phyloP scores from a whole-genome alignment of 2,329 filamentous ascomycete species.

The Metarhizium anisopliae region DNA sequence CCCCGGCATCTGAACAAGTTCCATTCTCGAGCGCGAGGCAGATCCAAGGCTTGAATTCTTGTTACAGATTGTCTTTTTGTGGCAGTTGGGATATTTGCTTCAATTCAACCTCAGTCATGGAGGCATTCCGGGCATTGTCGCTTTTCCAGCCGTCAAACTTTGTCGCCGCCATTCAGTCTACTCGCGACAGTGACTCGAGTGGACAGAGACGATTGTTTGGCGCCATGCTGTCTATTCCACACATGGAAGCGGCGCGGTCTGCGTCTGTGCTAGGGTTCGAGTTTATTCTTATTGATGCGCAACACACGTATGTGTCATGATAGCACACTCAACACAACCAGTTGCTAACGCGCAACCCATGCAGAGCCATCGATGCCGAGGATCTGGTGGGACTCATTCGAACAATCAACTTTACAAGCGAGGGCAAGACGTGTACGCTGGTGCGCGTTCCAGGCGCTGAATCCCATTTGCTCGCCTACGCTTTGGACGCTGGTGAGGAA shows the following conservation, averaged over 20 bases:
- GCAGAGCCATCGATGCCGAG: constrained; percentile 5
- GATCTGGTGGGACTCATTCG: constrained; percentile 6
- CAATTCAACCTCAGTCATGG: not conserved
- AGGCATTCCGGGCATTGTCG: constrained; percentile 1
- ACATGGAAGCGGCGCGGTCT: too few species aligned
- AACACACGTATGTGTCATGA: too few species aligned
- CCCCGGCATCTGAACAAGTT: too few species aligned
- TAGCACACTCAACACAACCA: too few species aligned
- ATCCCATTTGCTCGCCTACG: constrained; percentile 5
- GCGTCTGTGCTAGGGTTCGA: too few species aligned
- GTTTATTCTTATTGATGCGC: too few species aligned
- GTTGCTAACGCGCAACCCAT: not conserved
- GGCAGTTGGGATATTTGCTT: too few species aligned
- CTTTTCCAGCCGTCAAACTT: constrained; percentile 3
- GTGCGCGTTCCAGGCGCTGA: constrained; percentile 3
- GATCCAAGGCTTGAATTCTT: too few species aligned
- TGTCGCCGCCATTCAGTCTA: constrained; percentile 2
- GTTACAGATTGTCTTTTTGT: too few species aligned
- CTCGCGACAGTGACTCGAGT: not conserved
- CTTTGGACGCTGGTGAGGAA: constrained; percentile 5
- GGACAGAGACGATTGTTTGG: too few species aligned
- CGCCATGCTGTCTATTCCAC: too few species aligned
- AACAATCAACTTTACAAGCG: constrained; percentile 7
- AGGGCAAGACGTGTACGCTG: constrained; percentile 5
- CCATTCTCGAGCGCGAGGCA: too few species aligned